Conservation (phyloP, 2,329 filamentous ascomycete genomes). For the Fusarium falciforme region DNA sequence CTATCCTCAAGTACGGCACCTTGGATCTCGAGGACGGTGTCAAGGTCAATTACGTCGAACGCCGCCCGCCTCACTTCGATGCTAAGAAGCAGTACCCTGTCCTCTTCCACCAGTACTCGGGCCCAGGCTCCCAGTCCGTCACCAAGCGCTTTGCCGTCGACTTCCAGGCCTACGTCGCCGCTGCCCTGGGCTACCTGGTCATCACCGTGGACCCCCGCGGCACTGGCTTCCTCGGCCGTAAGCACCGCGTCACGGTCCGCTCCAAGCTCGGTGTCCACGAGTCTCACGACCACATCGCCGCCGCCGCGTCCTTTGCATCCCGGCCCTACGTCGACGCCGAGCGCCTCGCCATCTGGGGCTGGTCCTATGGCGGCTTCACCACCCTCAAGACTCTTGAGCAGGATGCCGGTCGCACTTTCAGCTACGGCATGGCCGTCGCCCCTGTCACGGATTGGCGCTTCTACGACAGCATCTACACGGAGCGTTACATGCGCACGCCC, state of each 20-base stretch:
- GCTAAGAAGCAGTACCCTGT: constrained; percentile 89
- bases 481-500: constrained; percentile 97
- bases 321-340: constrained; percentile 86
- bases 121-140: constrained; percentile 92
- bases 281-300: constrained; percentile 89
- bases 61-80: constrained; percentile 89
- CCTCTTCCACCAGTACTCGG: constrained; percentile 94
- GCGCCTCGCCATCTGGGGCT: constrained; percentile 95
- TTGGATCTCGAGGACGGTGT: constrained; percentile 84
- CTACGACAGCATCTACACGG: constrained; percentile 94
- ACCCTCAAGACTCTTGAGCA: constrained; percentile 94
- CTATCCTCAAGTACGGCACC: constrained; percentile 83
- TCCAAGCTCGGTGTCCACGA: constrained; percentile 88
- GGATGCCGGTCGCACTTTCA: constrained; percentile 90
- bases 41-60: constrained; percentile 79
- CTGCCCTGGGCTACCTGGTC: constrained; percentile 88
- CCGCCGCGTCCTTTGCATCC: constrained; percentile 83
- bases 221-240: constrained; percentile 89
- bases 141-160: constrained; percentile 83
- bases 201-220: constrained; percentile 95
- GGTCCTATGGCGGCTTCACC: constrained; percentile 97
- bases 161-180: constrained; percentile 90
- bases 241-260: constrained; percentile 83
- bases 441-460: constrained; percentile 98
- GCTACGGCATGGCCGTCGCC: constrained; percentile 97